These are phyloP conservation scores for Sporothrix variecibatus DNA, from an alignment of 2,329 filamentous ascomycete genomes.

Conservation along the genomic window DNA sequence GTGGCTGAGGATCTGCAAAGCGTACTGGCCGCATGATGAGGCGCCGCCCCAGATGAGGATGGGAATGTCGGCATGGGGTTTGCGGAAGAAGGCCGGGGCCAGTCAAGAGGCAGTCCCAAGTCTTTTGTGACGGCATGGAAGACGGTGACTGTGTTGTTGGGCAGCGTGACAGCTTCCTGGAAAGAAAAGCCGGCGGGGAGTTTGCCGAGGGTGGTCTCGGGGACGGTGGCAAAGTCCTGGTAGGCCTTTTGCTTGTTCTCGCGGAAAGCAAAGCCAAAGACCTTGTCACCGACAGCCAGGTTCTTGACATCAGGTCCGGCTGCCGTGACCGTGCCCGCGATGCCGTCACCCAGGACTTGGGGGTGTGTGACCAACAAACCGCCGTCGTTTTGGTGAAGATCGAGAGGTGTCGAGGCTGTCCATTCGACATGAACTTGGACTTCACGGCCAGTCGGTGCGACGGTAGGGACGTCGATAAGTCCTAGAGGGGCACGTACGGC, in stretches of 20 bases:
- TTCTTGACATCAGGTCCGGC: not conserved
- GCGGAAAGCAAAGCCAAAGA: slow-evolving; percentile 19
- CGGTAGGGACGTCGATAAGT: slow-evolving; percentile 31
- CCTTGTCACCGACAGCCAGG: slow-evolving; percentile 6
- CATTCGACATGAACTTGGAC: slow-evolving; percentile 57
- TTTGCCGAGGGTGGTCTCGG: slow-evolving; percentile 18
- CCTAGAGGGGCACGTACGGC: not conserved
- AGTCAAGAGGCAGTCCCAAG: not conserved
- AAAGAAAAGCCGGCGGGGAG: not conserved
- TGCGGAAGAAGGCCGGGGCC: not conserved
- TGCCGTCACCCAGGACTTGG: slow-evolving; percentile 54
- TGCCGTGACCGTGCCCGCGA: slow-evolving; percentile 44
- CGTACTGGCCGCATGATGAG: slow-evolving; percentile 16
- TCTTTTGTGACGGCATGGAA: slow-evolving; percentile 14
- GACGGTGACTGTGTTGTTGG: slow-evolving; percentile 3
- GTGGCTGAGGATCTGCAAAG: not conserved
- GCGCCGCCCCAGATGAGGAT: slow-evolving; percentile 15
- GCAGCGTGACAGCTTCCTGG: not conserved
- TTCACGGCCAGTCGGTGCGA: slow-evolving; percentile 46
- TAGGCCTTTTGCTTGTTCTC: slow-evolving; percentile 15
- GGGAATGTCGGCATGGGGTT: not conserved
- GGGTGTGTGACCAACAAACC: slow-evolving; percentile 53
- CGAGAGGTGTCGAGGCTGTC: slow-evolving; percentile 62
- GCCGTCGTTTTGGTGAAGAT: slow-evolving; percentile 63
- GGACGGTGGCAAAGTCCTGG: slow-evolving; percentile 19